Base-by-base conservation (phyloP, 1,139 yeast species). In the Lodderomyces oxycetoniae region DNA sequence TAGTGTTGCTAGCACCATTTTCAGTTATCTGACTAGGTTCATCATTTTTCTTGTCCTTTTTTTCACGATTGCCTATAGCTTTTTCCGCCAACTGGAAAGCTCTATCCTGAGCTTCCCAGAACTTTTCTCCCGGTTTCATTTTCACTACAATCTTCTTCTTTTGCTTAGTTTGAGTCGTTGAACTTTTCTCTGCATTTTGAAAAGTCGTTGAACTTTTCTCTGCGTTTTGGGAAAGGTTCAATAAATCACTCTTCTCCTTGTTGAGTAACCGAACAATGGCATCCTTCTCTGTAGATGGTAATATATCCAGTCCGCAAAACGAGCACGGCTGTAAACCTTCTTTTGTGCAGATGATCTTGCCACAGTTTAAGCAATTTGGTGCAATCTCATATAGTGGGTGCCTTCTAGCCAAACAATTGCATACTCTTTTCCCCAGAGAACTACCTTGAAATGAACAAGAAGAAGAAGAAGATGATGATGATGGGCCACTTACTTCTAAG, bases 241-340 rank as follows among this genome's bases (percentile, higher is more conserved):
- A 30, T 33, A 39, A 34, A 10, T 37, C 42, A 17, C 41, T 37
- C 39, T 64, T 74, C 48, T 81, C 88, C 16, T 58, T 52, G 28
- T 65, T 60, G 26, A 83, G 59, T 5, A 78, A 56, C 7, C 65
- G 58, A 26, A 72, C 58, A 30, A 91, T 80, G 30, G 76, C 78
- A n/a, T 50, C 62, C 45, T 74, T 71, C 43, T 87, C 95, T 14
- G 71, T 70, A 6, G 58, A 52, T 4, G 79, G 69, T 12, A 91
- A 64, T 25, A 91, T 59, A 22, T 79, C 83, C 16, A 67, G 56
- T 0, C 88, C 87, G 61, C 98, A 91, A 43, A 63, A 84, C 2
- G 93, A 74, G 53, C 99, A 93, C 4, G 93, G 93, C 36, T 88
- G 87, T n/a, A 78, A 55, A 0, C 97, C 97, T 52, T 93, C 97